A percentile compares a stretch with the other conserved stretches of the same genome.
phyloP scores from a whole-genome alignment of 768 basidiomycete species.

The Harrya chromipes region DNA sequence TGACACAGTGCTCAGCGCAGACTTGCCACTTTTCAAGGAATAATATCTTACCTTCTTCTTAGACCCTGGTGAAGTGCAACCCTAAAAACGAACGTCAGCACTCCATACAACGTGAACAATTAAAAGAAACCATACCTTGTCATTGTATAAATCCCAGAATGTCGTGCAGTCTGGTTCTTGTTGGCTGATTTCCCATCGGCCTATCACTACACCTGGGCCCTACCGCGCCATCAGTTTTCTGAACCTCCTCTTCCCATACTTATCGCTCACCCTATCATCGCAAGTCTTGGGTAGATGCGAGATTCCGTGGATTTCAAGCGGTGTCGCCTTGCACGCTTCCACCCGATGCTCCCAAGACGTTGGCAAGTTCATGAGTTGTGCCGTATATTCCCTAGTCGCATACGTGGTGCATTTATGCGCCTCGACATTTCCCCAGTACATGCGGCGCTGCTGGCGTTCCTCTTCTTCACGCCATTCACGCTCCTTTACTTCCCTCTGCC shows the following conservation, averaged over 20 bases:
- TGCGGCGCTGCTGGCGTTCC: slow-evolving; percentile 21
- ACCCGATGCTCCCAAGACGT: slow-evolving; percentile 12
- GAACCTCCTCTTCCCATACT: too few relatives aligned
- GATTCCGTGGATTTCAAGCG: slow-evolving; percentile 22
- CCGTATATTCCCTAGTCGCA: slow-evolving; percentile 29
- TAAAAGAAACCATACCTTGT: slow-evolving; percentile 20
- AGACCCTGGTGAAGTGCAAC: slow-evolving; percentile 23
- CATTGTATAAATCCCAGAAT: slow-evolving; percentile 22
- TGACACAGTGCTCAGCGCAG: slow-evolving; percentile 7
- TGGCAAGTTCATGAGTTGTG: slow-evolving; percentile 30
- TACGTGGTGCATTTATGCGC: slow-evolving; percentile 25
- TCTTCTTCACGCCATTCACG: slow-evolving; percentile 18
- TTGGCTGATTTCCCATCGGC: slow-evolving; percentile 26
- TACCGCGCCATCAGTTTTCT: background rate
- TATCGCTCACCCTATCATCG: slow-evolving; percentile 19
- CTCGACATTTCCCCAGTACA: slow-evolving; percentile 22
- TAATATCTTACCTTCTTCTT: slow-evolving; percentile 14
- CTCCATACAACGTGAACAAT: background rate
- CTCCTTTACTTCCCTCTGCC: slow-evolving; percentile 18
- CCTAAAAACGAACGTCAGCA: slow-evolving; percentile 11
- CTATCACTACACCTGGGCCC: slow-evolving; percentile 21
- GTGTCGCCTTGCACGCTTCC: slow-evolving; percentile 22
- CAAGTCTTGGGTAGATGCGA: slow-evolving; percentile 17
- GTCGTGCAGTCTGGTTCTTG: slow-evolving; percentile 28
- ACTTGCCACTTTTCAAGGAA: background rate